Percentiles rank a stretch among this genome's conserved stretches.
phyloP scores from a whole-genome alignment of 495 filamentous ascomycete species.

The Sabuloglossum arenarium region DNA sequence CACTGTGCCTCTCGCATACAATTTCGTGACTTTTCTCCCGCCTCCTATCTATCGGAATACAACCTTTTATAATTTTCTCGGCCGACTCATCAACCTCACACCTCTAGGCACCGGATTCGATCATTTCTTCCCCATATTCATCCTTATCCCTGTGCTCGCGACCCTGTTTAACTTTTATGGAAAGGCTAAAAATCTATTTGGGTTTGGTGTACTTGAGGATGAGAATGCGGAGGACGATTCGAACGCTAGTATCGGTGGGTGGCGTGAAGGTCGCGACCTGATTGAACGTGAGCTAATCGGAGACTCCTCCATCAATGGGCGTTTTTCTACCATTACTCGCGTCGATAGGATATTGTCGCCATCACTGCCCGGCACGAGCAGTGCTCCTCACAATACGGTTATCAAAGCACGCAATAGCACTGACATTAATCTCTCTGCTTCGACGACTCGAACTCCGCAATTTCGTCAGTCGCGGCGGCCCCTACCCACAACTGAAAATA shows the following conservation, averaged over 20 bases:
- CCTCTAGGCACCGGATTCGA: slow-evolving; percentile 69
- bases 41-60: slow-evolving; percentile 42
- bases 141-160: slow-evolving; percentile 64
- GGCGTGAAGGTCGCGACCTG: slow-evolving; percentile 83
- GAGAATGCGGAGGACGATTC: slow-evolving; percentile 51
- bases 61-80: slow-evolving; percentile 73
- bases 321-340: not conserved
- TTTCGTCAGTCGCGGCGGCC: not conserved
- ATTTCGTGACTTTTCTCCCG: slow-evolving; percentile 79
- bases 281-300: slow-evolving; percentile 77
- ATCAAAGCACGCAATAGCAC: not conserved
- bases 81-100: slow-evolving; percentile 65
- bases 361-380: not conserved
- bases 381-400: not conserved
- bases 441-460: not conserved
- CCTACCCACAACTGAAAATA: slow-evolving; percentile 8
- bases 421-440: not conserved
- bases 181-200: slow-evolving; percentile 50
- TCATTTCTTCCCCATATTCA: slow-evolving; percentile 67
- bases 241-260: slow-evolving; percentile 57
- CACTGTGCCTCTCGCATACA: slow-evolving; percentile 81
- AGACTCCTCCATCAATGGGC: not conserved
- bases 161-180: slow-evolving; percentile 77
- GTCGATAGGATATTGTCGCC: not conserved
- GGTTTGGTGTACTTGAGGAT: slow-evolving; percentile 55